Base-by-base conservation (phyloP, 1,139 yeast species). In the Yamadazyma epiphylla region DNA sequence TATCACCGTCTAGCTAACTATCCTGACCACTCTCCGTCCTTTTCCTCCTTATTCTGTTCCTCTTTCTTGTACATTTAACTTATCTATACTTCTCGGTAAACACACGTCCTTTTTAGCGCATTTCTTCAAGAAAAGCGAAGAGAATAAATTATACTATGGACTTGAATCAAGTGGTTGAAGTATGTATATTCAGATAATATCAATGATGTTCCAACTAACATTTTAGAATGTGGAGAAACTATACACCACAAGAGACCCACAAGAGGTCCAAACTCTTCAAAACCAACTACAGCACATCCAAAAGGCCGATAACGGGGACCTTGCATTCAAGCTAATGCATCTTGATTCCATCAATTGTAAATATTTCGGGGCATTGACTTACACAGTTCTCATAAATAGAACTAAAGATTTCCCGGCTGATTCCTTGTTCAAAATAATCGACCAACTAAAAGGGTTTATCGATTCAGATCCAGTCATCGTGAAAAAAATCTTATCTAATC, bases 331-430 rank as follows among this genome's bases (percentile, higher is more conserved):
- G 25, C 53, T 82, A 15, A 51, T 80, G 20, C 27, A 33, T 1
- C 46, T 53, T 4, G 56, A 53, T 6, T 67, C 75, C 3, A 43
- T 60, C 22, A 74, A 75, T 43, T 77, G 80, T 33, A 70, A 72
- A 43, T 83, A 77, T 51, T 81, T 82, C 48, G 91, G 91, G 1
- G 89, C 89, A 0, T 58, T 81, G 35, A 80, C 89, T 0, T 74
- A 75, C 33, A 70, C 87, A 0, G 73, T 68, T 6, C 78, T 78
- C 19, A 74, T 77, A 30, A 57, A 77, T 27, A 70, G 64, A 28
- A 52, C 32, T 35, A 33, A 35, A 10, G 26, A 32, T 11, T 32
- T 44, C 11, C 39, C 36, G 9, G 32, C 29, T 7, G 37, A 37
- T 3, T 28, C 30, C 7, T 25, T 42, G 9, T 25, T 29, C 9